Evolutionary conservation across 495 filamentous ascomycete genomes (phyloP), one percentile per base, ranked within the genome.

Genomic region (Daldinia loculata): DNA sequence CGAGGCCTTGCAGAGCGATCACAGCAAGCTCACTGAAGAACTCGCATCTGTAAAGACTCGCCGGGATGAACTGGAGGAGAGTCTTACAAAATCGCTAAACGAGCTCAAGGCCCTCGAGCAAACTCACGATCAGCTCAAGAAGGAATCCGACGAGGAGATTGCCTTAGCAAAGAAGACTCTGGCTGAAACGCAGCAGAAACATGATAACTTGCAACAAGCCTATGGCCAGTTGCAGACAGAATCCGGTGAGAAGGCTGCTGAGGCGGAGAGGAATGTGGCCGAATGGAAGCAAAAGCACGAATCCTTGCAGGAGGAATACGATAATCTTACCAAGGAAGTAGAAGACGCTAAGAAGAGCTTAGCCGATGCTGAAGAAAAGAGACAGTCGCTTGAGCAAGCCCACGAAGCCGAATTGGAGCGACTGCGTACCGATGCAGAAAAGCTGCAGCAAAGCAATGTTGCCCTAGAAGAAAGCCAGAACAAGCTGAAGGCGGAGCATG

Each of bases 281-380:
- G 70, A 73, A 27, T 73, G 66, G 70, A 66, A 56, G 41, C 17
- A 57, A 45, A 73, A 73, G 45, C 62, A 69, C 48, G 70, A 59
- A n/a, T 53, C 60, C 7, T 27, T 73, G 19, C 61, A 63, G 41
- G 45, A 34, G 9, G 62, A 66, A 2, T 51, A 59, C 24, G 62
- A 69, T 17, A 56, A 3, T 43, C 61, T 69, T 32, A 32, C 62
- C 22, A 41, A 66, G 52, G 61, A 66, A 34, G 41, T 59, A 27
- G 41, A 51, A 27, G 39, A 51, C 50, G 61, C 57, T 34, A 66
- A 60, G 61, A 53, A 73, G 36, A 58, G 58, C n/a, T 52, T n/a
- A 6, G 34, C 57, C 17, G 56, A 56, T 3, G 52, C 61, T 19
- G 57, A 73, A 45, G 65, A 65, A 0, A 61, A 72, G 56, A 68